Conservation (phyloP, 352 stramenopile genomes). For the Phytophthora kernoviae region DNA sequence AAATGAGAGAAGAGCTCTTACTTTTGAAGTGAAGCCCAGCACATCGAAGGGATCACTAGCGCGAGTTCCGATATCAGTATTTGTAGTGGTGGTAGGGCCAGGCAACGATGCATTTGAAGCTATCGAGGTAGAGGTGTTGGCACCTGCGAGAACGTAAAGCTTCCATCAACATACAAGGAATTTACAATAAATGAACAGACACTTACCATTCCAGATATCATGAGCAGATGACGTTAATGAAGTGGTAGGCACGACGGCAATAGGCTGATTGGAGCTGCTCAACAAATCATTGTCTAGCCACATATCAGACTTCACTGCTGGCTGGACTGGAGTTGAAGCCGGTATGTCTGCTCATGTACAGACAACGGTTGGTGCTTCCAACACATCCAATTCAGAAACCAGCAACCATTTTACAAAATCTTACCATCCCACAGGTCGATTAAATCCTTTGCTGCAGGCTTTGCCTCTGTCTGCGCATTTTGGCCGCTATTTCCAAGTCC, state of each 20-base stretch:
- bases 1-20: slow-evolving; percentile 11
- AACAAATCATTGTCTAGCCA: slow-evolving; percentile 28
- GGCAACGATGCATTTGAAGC: slow-evolving; percentile 6
- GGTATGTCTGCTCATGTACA: slow-evolving; percentile 19
- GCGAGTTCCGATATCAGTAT: slow-evolving; percentile 10
- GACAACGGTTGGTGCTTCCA: background rate
- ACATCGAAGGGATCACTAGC: slow-evolving; percentile 44
- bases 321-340: slow-evolving; percentile 2
- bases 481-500: slow-evolving; percentile 31
- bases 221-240: slow-evolving; percentile 5
- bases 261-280: slow-evolving; percentile 10
- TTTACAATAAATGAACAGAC: background rate
- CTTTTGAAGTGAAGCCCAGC: slow-evolving; percentile 44
- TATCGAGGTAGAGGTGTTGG: slow-evolving; percentile 11
- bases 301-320: slow-evolving; percentile 20
- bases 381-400: background rate
- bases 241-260: background rate
- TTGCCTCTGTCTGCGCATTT: slow-evolving; percentile 23
- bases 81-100: slow-evolving; percentile 13
- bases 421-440: slow-evolving; percentile 75
- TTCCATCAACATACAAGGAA: background rate
- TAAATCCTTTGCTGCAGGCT: slow-evolving; percentile 43
- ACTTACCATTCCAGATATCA: slow-evolving; percentile 28
- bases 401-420: background rate
- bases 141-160: slow-evolving; percentile 5